Base-by-base conservation (phyloP, 148 eudicot genomes). In the Heliosperma pusillum region DNA sequence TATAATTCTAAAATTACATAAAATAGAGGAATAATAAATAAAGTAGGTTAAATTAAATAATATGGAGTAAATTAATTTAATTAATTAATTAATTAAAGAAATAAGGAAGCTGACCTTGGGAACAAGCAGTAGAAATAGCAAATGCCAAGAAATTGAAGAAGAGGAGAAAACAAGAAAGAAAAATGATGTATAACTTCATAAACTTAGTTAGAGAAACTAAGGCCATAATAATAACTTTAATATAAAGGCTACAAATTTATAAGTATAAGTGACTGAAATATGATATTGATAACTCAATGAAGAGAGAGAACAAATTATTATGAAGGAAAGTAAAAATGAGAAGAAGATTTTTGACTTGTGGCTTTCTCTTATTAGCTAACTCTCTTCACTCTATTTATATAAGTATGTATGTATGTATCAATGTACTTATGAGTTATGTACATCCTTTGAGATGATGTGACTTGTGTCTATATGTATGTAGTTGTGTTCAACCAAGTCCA, bases 291-390 rank as follows among this genome's bases (percentile, higher is more conserved):
- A 71, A 55, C 45, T 71, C 52, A 40, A 10, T 66, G 21, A 47
- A 10, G 74, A 79, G 65, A 50, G 77, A 71, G 61, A 75, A 45
- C 56, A 5, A 21, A 36, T 36, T 8, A 36, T n/a, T n/a, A n/a
- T n/a, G n/a, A 53, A 57, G 21, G 65, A 36, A 55, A 53, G 61
- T 17, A 15, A 64, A 59, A 15, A 0, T 16, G 44, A 5, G 25
- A 16, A 9, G 22, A 63, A 63, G 52, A 65, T 13, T 40, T 21
- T 62, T 80, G 72, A 55, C 77, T 82, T 76, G 81, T 89, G 91
- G 85, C 93, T 85, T 50, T 79, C 81, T 60, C 73, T 77, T 81
- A 89, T 86, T 89, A 89, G 97, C 78, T 86, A 50, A 70, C 22
- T 7, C 73, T 15, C 57, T 24, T 30, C 30, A 29, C 53, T 33